Base-by-base conservation (phyloP, 306 rosid species). In the Arachis hypogaea region DNA sequence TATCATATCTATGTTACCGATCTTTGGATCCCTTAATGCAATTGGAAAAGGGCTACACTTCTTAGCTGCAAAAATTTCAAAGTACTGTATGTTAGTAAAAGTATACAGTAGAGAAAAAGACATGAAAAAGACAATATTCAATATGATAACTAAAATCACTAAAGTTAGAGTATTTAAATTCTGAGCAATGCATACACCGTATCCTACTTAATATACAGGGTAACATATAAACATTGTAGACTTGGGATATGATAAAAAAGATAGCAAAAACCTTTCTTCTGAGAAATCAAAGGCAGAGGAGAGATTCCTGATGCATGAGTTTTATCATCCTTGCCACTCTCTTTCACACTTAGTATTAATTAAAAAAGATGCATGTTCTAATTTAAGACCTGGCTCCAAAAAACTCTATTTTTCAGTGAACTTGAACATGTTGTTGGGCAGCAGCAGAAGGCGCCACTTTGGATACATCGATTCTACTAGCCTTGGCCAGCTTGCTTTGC, bases 1-100 rank as follows among this genome's bases (percentile, higher is more conserved):
- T 47, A 72, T 86, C 88, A 40, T 82, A 81, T 95, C 99, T 81
- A 95, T 89, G 66, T 87, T 77, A 47, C 62, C 46, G 49, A 87
- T 47, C 47, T 77, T 84, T 50, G 69, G 85, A 83, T 74, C 80
- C 78, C 75, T 82, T 55, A 66, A 73, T 47, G 58, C 73, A 45
- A 40, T 59, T 29, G 62, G 5, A 60, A 68, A 50, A 82, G 67
- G 68, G 75, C 70, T 59, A 54, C 28, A 77, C 83, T 78, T 77
- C 71, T 80, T 84, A 68, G 69, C 78, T 67, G 81, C 73, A 82
- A 69, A 65, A 58, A 73, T 69, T 77, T 69, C 38, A 33, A 33
- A 33, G 69, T 6, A 16, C 33, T 16, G 47, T 75, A 9, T 29
- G 52, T 64, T 11, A 72, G 73, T 66, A 65, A 55, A 14, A 11